Percentiles rank a stretch among this genome's conserved stretches.
Evolutionary conservation across 2,329 filamentous ascomycete genomes (phyloP).

Genomic region (Alternaria arbusti): DNA sequence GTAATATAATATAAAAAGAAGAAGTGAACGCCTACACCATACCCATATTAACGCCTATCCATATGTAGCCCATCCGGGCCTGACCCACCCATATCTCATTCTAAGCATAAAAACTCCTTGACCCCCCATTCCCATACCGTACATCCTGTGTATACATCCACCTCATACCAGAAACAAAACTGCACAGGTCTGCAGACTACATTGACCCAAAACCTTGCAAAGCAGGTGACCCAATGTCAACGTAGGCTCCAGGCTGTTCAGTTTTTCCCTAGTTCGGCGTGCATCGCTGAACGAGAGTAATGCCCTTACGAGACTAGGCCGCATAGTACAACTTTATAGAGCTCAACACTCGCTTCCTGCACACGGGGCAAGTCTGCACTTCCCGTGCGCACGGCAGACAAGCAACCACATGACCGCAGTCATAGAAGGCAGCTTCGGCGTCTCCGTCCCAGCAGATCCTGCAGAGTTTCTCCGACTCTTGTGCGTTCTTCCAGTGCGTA

Average conservation of each 20-base stretch:
- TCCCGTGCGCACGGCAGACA: constrained; percentile 65
- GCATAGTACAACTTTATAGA: constrained; percentile 64
- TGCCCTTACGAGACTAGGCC: constrained; percentile 20
- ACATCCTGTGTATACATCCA: not conserved
- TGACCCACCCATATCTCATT: not conserved
- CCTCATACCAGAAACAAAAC: not conserved
- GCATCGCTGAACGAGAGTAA: not conserved
- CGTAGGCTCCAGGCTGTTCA: too few relatives aligned
- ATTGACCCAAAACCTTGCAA: too few relatives aligned
- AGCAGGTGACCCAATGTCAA: too few relatives aligned
- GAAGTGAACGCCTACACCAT: not conserved
- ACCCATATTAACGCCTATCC: not conserved
- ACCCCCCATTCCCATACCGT: not conserved
- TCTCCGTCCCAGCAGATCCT: constrained; percentile 68
- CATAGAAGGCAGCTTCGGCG: constrained; percentile 66
- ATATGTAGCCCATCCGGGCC: not conserved
- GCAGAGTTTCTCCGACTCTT: constrained; percentile 65
- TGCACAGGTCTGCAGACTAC: too few relatives aligned
- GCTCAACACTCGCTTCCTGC: constrained; percentile 62
- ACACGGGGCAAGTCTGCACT: constrained; percentile 67
- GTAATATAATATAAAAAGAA: not conserved
- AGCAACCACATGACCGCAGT: constrained; percentile 68
- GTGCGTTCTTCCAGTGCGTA: constrained; percentile 66
- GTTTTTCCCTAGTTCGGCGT: too few relatives aligned
- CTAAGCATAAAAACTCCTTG: not conserved